These are phyloP conservation scores for Picochlorum sp. DNA, from an alignment of 139 green algal genomes.

Conservation along the genomic window DNA sequence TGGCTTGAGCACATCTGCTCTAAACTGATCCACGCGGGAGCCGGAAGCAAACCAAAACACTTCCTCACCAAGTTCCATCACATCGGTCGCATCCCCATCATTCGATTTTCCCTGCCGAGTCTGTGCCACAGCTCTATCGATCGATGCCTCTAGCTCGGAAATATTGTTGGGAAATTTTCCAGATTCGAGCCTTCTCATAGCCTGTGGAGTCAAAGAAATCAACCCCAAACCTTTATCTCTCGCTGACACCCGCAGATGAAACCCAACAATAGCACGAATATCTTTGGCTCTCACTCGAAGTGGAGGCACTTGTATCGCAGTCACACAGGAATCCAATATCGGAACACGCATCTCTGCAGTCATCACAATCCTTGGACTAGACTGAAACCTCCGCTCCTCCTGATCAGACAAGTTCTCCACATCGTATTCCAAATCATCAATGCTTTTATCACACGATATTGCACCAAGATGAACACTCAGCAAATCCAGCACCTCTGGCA, in stretches of 20 bases:
- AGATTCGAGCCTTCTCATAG: conserved; percentile 47
- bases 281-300: conserved; percentile 59
- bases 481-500: conserved; percentile 10
- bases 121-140: conserved; percentile 55
- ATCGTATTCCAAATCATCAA: neutral
- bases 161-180: conserved; percentile 63
- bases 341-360: conserved; percentile 34
- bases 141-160: conserved; percentile 44
- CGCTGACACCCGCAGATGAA: conserved; percentile 33
- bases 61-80: conserved; percentile 30
- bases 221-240: conserved; percentile 10
- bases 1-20: conserved; percentile 39
- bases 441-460: neutral
- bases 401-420: neutral
- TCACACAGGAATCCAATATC: conserved; percentile 25
- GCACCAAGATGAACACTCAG: neutral
- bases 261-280: conserved; percentile 45
- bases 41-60: conserved; percentile 47
- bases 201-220: conserved; percentile 40
- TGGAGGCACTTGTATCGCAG: conserved; percentile 54
- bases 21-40: conserved; percentile 29
- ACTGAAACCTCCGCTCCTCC: neutral
- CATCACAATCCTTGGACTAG: conserved; percentile 32
- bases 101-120: neutral
- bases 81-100: neutral